Evolutionary conservation across 2,329 filamentous ascomycete genomes (phyloP).

Genomic region (Cadophora sp.): DNA sequence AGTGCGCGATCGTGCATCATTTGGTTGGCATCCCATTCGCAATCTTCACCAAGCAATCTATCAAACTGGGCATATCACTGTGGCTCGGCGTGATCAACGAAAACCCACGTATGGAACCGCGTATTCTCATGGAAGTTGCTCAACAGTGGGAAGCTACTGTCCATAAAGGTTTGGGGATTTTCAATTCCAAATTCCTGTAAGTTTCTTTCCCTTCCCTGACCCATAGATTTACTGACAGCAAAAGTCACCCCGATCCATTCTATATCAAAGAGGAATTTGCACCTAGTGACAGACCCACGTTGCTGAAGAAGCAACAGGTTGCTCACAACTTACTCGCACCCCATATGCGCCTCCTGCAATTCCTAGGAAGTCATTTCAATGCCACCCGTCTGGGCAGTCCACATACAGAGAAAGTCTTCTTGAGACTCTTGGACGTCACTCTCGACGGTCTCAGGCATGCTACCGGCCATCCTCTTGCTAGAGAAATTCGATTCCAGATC

Average conservation of each 20-base stretch:
- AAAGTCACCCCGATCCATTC: constrained; percentile 81
- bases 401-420: constrained; percentile 82
- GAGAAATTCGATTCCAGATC: constrained; percentile 91
- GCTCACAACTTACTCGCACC: constrained; percentile 86
- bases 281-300: constrained; percentile 79
- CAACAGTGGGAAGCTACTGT: constrained; percentile 91
- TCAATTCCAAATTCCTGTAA: constrained; percentile 72
- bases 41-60: constrained; percentile 92
- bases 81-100: constrained; percentile 98
- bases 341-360: constrained; percentile 84
- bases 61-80: constrained; percentile 92
- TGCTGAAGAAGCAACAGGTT: constrained; percentile 77
- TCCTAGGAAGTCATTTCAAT: constrained; percentile 93
- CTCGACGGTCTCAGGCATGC: constrained; percentile 75
- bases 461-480: constrained; percentile 81
- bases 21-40: constrained; percentile 92
- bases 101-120: constrained; percentile 85
- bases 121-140: constrained; percentile 84
- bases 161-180: constrained; percentile 78
- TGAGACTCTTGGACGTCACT: constrained; percentile 80
- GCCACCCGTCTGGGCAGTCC: constrained; percentile 85
- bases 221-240: constrained; percentile 41
- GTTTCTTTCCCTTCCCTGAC: constrained; percentile 38
- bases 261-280: constrained; percentile 91
- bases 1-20: constrained; percentile 82